phyloP scores from a whole-genome alignment of 805 yeast genomes.

The Ogataea nonfermentans region DNA sequence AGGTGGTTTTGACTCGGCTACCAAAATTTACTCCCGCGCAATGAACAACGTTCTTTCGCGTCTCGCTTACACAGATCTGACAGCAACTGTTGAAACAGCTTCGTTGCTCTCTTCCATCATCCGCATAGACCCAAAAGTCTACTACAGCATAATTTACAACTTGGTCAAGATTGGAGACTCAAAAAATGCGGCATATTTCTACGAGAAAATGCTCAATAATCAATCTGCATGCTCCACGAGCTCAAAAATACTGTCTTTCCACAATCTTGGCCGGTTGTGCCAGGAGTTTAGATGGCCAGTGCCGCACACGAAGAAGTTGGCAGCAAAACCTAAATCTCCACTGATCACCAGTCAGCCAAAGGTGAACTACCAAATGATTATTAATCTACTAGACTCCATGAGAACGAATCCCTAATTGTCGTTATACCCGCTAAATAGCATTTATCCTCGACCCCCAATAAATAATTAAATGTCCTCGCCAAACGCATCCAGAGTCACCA shows the following conservation, averaged over 20 bases:
- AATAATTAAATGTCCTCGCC: constrained; percentile 65
- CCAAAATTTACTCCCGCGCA: constrained; percentile 8
- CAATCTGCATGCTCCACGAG: constrained; percentile 1
- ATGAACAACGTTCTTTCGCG: constrained; percentile 11
- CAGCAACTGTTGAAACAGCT: constrained; percentile 11
- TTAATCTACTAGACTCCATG: constrained; percentile 9
- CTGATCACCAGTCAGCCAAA: constrained; percentile 1
- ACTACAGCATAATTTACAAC: constrained; percentile 17
- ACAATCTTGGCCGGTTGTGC: constrained; percentile 15
- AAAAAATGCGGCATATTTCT: constrained; percentile 19
- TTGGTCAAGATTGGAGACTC: constrained; percentile 20
- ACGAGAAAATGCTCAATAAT: constrained; percentile 11
- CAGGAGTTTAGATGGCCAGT: constrained; percentile 19
- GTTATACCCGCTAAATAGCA: constrained; percentile 25
- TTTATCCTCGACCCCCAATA: constrained; percentile 4
- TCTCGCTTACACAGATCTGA: constrained; percentile 15
- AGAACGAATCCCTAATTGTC: constrained; percentile 48
- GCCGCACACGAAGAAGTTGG: background rate
- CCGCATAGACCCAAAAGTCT: constrained; percentile 11
- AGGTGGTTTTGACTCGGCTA: background rate
- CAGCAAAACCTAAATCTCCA: background rate
- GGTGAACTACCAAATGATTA: constrained; percentile 5
- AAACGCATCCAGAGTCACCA: constrained; percentile 68
- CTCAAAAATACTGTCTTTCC: background rate
- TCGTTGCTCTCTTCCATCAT: constrained; percentile 3